These are phyloP conservation scores for Coniferiporia weirii DNA, from an alignment of 1,284 basidiomycete genomes.

Conservation along the genomic window DNA sequence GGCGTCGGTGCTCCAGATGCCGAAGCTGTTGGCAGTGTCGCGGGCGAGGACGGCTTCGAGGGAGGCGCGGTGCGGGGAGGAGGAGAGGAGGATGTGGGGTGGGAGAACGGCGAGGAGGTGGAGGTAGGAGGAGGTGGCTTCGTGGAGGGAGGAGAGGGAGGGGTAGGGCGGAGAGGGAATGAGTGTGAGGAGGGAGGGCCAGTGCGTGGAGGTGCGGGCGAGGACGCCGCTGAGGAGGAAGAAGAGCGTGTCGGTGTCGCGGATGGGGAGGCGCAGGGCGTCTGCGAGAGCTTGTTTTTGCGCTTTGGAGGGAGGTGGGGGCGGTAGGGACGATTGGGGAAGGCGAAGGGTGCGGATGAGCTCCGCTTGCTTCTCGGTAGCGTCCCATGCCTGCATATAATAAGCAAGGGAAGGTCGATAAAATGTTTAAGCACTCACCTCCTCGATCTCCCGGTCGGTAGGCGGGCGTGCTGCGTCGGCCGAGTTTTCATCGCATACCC, in stretches of 20 bases:
- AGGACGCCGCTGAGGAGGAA: constrained; percentile 18
- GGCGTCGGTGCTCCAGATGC: constrained; percentile 19
- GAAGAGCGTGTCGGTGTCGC: constrained; percentile 10
- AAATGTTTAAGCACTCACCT: neutral
- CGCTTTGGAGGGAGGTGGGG: neutral
- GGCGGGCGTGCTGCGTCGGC: neutral
- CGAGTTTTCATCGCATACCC: neutral
- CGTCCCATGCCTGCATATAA: constrained; percentile 1
- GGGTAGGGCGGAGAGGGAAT: constrained; percentile 17
- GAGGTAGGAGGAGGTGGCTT: constrained; percentile 17
- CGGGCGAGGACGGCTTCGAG: constrained; percentile 17
- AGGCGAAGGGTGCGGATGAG: neutral
- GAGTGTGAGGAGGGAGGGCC: constrained; percentile 19
- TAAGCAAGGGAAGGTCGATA: neutral
- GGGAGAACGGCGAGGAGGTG: constrained; percentile 20
- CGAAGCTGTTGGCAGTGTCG: constrained; percentile 23
- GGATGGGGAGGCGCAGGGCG: neutral
- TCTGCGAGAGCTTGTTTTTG: constrained; percentile 5
- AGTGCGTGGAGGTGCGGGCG: constrained; percentile 1
- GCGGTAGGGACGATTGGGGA: neutral
- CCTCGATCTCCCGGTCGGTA: neutral
- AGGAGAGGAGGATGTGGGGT: constrained; percentile 2
- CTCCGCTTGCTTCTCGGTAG: constrained; percentile 1
- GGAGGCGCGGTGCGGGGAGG: constrained; percentile 7
- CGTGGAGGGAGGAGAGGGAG: constrained; percentile 1